Base-by-base conservation (phyloP, 2,329 filamentous ascomycete genomes). In the Diaporthe sp. region DNA sequence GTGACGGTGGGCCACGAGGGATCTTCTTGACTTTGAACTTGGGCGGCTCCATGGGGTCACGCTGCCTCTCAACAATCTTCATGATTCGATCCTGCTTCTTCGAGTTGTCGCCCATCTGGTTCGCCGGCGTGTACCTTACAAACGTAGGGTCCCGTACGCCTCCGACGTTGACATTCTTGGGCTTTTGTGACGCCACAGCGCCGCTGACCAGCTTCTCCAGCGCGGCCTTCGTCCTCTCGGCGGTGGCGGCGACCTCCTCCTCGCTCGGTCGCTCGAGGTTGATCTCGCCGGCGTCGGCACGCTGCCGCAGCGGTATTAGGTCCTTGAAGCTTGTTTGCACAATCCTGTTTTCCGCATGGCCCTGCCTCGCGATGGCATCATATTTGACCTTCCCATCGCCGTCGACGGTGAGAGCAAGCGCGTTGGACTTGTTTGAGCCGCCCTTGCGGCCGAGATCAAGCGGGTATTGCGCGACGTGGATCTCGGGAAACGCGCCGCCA, bases 1-100 rank as follows among this genome's bases (percentile, higher is more conserved):
- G 97, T 70, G 94, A 97, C 0, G 96, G 96, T 13, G 97, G 96
- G 49, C 96, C 96, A 80, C 95, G 91, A 13, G 96, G 96, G 75
- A 99, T 98, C 86, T 98, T 98, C 89, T 98, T 98, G 87, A 98
- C 95, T 85, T 98, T 98, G 87, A 98, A 98, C 82, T 98, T 98
- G 2, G 97, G 96, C 1, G 97, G 97, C 82, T 98, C 96, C 93
- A 98, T 94, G 0, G 97, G 97, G 85, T 99, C 97, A 79, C 93
- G 90, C 84, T 98, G 96, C 74, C 95, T 90, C 84, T 98, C 95
- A 51, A 98, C 95, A 85, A 99, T 98, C 88, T 98, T 98, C 91
- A 99, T 97, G 79, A 99, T 98, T 20, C 97, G 93, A 81, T 98
- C 96, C 81, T 95, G 95, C 86, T 98, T 98, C 84, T 93, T 93